Percentiles rank a stretch among this genome's conserved stretches.
These are phyloP conservation scores for Cladophialophora carrionii DNA, from an alignment of 2,329 filamentous ascomycete species.

Conservation along the genomic window DNA sequence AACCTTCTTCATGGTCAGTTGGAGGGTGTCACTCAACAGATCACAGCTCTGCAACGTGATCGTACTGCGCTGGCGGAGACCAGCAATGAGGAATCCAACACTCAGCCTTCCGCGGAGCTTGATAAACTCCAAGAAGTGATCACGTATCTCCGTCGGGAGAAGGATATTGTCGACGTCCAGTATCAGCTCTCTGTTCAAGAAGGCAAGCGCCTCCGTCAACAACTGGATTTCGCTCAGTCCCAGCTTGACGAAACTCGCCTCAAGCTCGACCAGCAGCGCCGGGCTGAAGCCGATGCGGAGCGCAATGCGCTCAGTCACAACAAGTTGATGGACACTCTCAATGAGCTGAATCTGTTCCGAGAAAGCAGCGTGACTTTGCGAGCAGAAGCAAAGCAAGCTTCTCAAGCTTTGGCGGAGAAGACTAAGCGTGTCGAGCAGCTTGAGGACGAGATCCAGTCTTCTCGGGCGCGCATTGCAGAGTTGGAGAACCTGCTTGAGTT, in stretches of 20 bases:
- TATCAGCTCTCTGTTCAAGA: conserved; percentile 88
- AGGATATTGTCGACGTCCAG: conserved; percentile 97
- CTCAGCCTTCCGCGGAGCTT: conserved; percentile 60
- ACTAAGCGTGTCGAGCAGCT: conserved; percentile 74
- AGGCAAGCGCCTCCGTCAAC: conserved; percentile 82
- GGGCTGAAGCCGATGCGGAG: conserved; percentile 71
- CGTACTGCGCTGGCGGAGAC: conserved; percentile 62
- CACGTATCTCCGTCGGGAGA: conserved; percentile 87
- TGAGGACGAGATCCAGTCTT: conserved; percentile 73
- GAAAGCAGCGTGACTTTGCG: conserved; percentile 92
- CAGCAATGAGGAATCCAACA: conserved; percentile 50
- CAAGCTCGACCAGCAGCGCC: conserved; percentile 87
- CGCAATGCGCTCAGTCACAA: conserved; percentile 77
- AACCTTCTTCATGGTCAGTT: conserved; percentile 86
- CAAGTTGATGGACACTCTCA: conserved; percentile 90
- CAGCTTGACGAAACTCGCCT: conserved; percentile 88
- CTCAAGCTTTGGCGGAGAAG: conserved; percentile 75
- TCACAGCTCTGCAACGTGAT: conserved; percentile 76
- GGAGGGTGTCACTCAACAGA: conserved; percentile 78
- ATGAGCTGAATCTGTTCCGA: conserved; percentile 92
- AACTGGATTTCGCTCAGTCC: conserved; percentile 81
- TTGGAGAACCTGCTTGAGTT: conserved; percentile 79
- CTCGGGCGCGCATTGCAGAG: conserved; percentile 78
- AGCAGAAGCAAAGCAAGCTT: conserved; percentile 79
- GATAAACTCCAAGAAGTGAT: conserved; percentile 88